These are phyloP conservation scores for Nasturtium officinale DNA, from an alignment of 345 rosid genomes.

Conservation along the genomic window DNA sequence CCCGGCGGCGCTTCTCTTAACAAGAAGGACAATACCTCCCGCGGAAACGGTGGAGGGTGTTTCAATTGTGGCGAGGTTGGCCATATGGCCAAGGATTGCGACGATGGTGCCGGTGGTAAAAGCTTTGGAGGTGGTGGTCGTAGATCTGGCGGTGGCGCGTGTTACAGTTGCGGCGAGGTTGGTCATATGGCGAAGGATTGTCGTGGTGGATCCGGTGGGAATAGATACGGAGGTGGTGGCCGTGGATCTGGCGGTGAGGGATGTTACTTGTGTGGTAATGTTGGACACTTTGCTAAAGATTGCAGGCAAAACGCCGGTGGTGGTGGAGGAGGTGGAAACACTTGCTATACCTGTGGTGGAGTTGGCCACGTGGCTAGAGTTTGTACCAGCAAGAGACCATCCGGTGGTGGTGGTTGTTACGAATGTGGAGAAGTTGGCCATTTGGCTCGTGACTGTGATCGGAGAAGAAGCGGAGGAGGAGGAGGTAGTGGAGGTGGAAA, in stretches of 20 bases:
- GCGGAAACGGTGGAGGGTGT: slow-evolving; percentile 44
- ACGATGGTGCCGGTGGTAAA: slow-evolving; percentile 10
- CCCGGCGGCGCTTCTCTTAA: slow-evolving; percentile 49
- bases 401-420: slow-evolving; percentile 45
- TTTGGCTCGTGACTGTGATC: slow-evolving; percentile 50
- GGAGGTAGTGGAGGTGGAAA: slow-evolving; percentile 33
- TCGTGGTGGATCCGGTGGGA: slow-evolving; percentile 26
- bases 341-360: slow-evolving; percentile 48
- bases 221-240: slow-evolving; percentile 39
- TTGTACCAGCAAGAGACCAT: slow-evolving; percentile 38
- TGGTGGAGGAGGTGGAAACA: slow-evolving; percentile 38
- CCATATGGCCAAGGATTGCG: slow-evolving; percentile 52
- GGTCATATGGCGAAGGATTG: slow-evolving; percentile 55
- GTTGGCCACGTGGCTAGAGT: slow-evolving; percentile 48
- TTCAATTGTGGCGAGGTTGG: slow-evolving; percentile 47
- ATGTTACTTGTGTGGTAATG: slow-evolving; percentile 54
- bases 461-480: slow-evolving; percentile 30
- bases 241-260: slow-evolving; percentile 46
- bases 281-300: slow-evolving; percentile 59
- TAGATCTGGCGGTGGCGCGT: slow-evolving; percentile 44
- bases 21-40: slow-evolving; percentile 41
- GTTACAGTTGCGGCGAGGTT: slow-evolving; percentile 45
- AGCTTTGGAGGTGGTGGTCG: slow-evolving; percentile 35
- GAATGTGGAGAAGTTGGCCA: slow-evolving; percentile 46
- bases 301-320: slow-evolving; percentile 46